Base-by-base conservation (phyloP, 768 basidiomycete genomes). In the Tulasnella sp. region DNA sequence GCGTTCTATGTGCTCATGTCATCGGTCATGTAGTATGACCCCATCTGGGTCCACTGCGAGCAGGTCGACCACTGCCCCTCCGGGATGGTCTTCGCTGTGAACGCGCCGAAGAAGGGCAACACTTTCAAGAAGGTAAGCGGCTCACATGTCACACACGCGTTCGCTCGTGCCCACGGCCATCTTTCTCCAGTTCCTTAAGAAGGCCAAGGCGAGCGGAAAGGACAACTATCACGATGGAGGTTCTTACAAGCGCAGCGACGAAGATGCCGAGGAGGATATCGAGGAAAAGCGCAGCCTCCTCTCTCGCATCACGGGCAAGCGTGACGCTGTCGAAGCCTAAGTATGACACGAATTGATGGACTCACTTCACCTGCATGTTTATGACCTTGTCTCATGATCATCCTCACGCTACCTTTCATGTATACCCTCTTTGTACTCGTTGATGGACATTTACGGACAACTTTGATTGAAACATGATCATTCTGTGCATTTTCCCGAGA, bases 61-160 rank as follows among this genome's bases (percentile, higher is more conserved):
- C 79, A 79, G 57, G 74, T 44, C 20, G 77, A 44, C 40, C 80
- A 80, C 72, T 80, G 80, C 73, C 79, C 73, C 37, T 39, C 48
- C 26, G 80, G 80, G 0, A 80, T 80, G 80, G 77, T 78, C 20
- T 80, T 80, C 61, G 76, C 79, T 67, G 67, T 80, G 37, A 80
- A 80, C 80, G 48, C 80, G 20, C 72, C 74, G 32, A 48, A 46
- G 44, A 77, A 55, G 16, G 79, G 80, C 11, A 76, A 80, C 79
- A 79, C 71, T 29, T 80, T 79, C 39, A 67, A 32, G 29, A 37
- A 55, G 26, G 73, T 74, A 32, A 74, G 73, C 44, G 32, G 37
- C 73, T 39, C 70, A 23, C 35, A 9, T 35, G 0, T 11, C 9
- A 29, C 26, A 5, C 61, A 5, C 13, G 13, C 61, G 2, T 13